Base-by-base conservation (phyloP, 2,329 filamentous ascomycete genomes). In the Delphinella strobiligena region DNA sequence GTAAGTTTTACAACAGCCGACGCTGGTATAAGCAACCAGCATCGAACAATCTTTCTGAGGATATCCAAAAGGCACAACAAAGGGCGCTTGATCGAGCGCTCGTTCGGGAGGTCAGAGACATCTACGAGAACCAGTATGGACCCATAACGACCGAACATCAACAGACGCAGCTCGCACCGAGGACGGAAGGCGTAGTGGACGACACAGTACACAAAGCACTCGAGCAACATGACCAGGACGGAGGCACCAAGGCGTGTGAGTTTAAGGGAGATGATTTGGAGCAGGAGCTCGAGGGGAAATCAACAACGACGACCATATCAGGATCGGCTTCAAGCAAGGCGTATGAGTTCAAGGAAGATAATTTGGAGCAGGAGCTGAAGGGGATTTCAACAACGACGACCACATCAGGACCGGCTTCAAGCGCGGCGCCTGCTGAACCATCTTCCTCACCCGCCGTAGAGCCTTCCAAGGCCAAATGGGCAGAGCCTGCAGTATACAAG, bases 401-500 rank as follows among this genome's bases (percentile, higher is more conserved):
- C 3, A 17, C 33, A 35, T 19, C 31, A 37, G 4, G 30, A 32
- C 18, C 4, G 18, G 12, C 14, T 19, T 33, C 30, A 31, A 39
- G 14, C 42, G 7, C 22, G 12, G 45, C 51, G n/a, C 16, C 4
- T 17, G 8, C 34, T 14, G 17, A 17, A 24, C 31, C 17, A 18
- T 31, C 41, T 9, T 30, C 29, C 8, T 15, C 16, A 15, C 15
- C 7, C 8, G 9, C 35, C 14, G 12, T 27, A 19, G 18, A 27
- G 19, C 12, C 31, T 14, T 19, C 35, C 2, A 15, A 30, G 19
- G 19, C 47, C n/a, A 38, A 46, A 17, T 59, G 56, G 56, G 47
- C 53, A 34, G 44, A 56, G 24, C 57, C 57, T 19, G 49, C 56
- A 10, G 32, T 71, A 3, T 83, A 82, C 63, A 82, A 75, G 53